A percentile compares a stretch with the other conserved stretches of the same genome.
phyloP scores from a whole-genome alignment of 1,284 basidiomycete genomes.

The Cutaneotrichosporon dermatis region DNA sequence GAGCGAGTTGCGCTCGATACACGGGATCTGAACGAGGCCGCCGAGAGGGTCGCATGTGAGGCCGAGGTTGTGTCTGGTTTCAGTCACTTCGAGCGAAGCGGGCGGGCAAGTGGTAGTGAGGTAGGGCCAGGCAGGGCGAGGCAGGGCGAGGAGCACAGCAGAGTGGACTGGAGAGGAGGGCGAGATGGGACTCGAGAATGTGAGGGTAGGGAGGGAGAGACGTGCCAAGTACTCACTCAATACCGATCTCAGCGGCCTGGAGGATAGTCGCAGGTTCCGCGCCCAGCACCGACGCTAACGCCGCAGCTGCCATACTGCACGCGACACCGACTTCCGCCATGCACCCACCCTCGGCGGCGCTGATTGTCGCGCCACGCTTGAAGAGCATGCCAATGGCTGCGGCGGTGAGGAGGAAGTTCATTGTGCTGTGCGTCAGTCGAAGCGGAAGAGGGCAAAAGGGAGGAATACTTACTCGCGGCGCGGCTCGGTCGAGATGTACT shows the following conservation, averaged over 20 bases:
- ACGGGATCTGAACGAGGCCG: constrained; percentile 79
- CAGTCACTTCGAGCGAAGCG: too few relatives aligned
- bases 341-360: constrained; percentile 81
- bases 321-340: constrained; percentile 52
- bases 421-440: too few relatives aligned
- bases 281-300: constrained; percentile 89
- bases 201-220: too few relatives aligned
- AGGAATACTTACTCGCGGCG: constrained; percentile 21
- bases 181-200: too few relatives aligned
- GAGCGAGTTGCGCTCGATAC: constrained; percentile 62
- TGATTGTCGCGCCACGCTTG: constrained; percentile 93
- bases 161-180: too few relatives aligned
- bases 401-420: constrained; percentile 80
- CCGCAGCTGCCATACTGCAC: constrained; percentile 59
- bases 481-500: constrained; percentile 34
- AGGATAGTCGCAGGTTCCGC: constrained; percentile 55
- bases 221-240: too few relatives aligned
- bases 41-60: constrained; percentile 90
- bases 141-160: too few relatives aligned
- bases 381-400: constrained; percentile 92
- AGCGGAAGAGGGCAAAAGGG: too few relatives aligned
- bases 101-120: too few relatives aligned
- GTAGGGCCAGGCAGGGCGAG: too few relatives aligned
- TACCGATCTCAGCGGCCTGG: constrained; percentile 91
- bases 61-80: constrained; percentile 68